Conservation (phyloP, 2,329 filamentous ascomycete species). For the Ceratocystiopsis sp. region DNA sequence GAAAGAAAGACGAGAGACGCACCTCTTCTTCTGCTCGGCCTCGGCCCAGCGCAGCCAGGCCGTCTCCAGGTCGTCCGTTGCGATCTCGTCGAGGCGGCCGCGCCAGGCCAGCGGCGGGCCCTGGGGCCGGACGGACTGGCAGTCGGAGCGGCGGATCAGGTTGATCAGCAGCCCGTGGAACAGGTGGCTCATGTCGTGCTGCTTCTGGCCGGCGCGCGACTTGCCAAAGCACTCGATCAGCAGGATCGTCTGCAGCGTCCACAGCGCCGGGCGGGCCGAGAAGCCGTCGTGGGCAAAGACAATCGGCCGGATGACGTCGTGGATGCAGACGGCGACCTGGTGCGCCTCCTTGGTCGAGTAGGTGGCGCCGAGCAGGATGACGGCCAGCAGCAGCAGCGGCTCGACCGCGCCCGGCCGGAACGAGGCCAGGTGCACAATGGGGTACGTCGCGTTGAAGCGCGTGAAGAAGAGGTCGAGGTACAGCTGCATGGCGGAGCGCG, state of each 20-base stretch:
- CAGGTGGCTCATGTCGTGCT: constrained; percentile 10
- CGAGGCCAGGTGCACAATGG: constrained; percentile 5
- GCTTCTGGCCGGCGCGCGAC: constrained; percentile 9
- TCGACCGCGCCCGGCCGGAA: constrained; percentile 1
- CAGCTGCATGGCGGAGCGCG: constrained; percentile 2
- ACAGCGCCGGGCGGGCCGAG: constrained; percentile 6
- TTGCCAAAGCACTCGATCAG: constrained; percentile 10
- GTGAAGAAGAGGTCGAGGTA: constrained; percentile 5
- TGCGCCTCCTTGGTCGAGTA: constrained; percentile 9
- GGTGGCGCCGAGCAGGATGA: constrained; percentile 7
- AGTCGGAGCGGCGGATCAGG: constrained; percentile 8
- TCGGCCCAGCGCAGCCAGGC: constrained; percentile 6
- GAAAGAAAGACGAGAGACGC: neutral
- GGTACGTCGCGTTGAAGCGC: constrained; percentile 7
- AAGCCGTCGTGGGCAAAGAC: constrained; percentile 8
- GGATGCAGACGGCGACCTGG: constrained; percentile 9
- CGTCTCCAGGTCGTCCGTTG: neutral
- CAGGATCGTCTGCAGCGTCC: constrained; percentile 8
- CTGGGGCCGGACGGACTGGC: constrained; percentile 4
- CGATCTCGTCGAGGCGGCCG: too few relatives aligned
- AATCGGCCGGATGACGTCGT: constrained; percentile 8
- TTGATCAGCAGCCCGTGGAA: constrained; percentile 10
- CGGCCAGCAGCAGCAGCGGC: constrained; percentile 6
- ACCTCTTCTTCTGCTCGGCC: constrained; percentile 8
- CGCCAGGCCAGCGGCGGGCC: neutral